Evolutionary conservation across 2,329 filamentous ascomycete species (phyloP).

Genomic region (Fusarium buharicum): DNA sequence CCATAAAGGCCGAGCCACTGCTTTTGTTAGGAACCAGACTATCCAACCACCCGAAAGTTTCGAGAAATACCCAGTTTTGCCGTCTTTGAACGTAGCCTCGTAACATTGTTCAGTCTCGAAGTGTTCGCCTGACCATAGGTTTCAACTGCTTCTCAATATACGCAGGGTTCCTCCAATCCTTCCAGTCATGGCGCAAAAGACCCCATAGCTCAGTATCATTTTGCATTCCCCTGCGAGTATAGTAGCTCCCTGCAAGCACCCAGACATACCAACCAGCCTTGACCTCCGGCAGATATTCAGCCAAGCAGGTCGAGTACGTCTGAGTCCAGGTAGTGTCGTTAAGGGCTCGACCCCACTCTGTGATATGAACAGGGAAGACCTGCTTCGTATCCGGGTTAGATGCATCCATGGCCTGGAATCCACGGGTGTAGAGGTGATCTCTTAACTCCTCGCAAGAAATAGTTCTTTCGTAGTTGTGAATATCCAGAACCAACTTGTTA

Average conservation of each 20-base stretch:
- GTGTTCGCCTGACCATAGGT: constrained; percentile 52
- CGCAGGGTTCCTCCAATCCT: constrained; percentile 57
- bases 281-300: constrained; percentile 58
- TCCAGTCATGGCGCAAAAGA: constrained; percentile 65
- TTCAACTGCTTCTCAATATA: constrained; percentile 56
- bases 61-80: not conserved
- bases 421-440: constrained; percentile 59
- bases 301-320: constrained; percentile 64
- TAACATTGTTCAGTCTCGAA: not conserved
- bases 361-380: constrained; percentile 56
- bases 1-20: no score
- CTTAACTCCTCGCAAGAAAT: constrained; percentile 59
- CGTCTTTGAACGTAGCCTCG: no score
- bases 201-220: constrained; percentile 70
- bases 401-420: constrained; percentile 62
- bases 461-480: constrained; percentile 68
- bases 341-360: constrained; percentile 66
- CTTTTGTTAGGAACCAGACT: no score
- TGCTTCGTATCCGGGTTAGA: constrained; percentile 51
- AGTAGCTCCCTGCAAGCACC: constrained; percentile 69
- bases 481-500: constrained; percentile 67
- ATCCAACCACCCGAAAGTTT: not conserved
- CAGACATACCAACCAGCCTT: constrained; percentile 68
- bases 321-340: constrained; percentile 57
- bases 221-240: constrained; percentile 62